Evolutionary conservation across 225 moss, liverwort and hornwort genomes (phyloP).

Genomic region (Straminergon stramineum): DNA sequence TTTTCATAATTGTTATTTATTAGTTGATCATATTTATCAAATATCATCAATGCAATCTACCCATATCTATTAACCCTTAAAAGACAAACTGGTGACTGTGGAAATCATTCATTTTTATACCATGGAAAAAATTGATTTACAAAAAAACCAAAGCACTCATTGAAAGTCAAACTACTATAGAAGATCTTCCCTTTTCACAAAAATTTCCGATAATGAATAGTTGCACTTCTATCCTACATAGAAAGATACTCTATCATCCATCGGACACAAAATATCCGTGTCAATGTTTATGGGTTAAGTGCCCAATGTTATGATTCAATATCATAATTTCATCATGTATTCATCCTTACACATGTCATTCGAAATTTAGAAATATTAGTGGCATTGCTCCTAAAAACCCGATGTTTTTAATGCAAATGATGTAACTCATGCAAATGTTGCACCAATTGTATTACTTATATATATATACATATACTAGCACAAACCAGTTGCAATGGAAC

Average conservation of each 20-base stretch:
- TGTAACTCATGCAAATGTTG: background rate
- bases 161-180: too few relatives aligned
- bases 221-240: too few relatives aligned
- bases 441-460: background rate
- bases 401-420: background rate
- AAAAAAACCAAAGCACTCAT: too few relatives aligned
- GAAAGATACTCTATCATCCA: too few relatives aligned
- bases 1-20: background rate
- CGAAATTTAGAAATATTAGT: background rate
- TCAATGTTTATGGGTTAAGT: too few relatives aligned
- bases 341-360: background rate
- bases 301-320: background rate
- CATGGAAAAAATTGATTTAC: too few relatives aligned
- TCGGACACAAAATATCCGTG: too few relatives aligned
- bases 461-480: background rate
- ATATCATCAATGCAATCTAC: background rate
- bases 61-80: background rate
- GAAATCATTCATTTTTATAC: too few relatives aligned
- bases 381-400: accelerated
- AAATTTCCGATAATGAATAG: too few relatives aligned
- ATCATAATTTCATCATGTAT: background rate
- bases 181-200: too few relatives aligned
- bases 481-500: too few relatives aligned
- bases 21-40: background rate
- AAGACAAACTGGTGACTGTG: too few relatives aligned